A percentile compares a stretch with the other conserved stretches of the same genome.
phyloP scores from a whole-genome alignment of 2,329 filamentous ascomycete genomes.

The Paramyrothecium roridum region DNA sequence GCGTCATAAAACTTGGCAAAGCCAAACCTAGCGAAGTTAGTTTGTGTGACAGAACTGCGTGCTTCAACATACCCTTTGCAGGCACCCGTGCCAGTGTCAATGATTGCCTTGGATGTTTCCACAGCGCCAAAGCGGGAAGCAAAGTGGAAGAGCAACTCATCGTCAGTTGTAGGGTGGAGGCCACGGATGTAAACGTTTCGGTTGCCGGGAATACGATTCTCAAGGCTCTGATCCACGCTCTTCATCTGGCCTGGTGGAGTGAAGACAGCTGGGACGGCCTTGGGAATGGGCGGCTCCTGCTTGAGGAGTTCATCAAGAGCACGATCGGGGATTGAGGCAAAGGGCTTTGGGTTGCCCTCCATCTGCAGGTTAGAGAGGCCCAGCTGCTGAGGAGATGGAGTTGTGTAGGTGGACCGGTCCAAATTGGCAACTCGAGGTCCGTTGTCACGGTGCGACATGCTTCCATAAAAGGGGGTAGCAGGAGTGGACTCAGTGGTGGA shows the following conservation, averaged over 20 bases:
- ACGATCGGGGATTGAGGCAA: slow-evolving; percentile 38
- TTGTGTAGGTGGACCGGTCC: slow-evolving; percentile 64
- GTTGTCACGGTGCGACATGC: slow-evolving; percentile 55
- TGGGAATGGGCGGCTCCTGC: slow-evolving; percentile 79
- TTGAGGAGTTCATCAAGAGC: slow-evolving; percentile 63
- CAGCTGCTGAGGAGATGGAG: slow-evolving; percentile 62
- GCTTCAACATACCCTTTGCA: slow-evolving; percentile 79
- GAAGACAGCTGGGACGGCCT: slow-evolving; percentile 85
- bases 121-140: slow-evolving; percentile 87
- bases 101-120: slow-evolving; percentile 97
- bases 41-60: neutral
- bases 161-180: slow-evolving; percentile 90
- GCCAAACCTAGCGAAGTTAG: slow-evolving; percentile 67
- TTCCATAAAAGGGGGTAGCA: slow-evolving; percentile 63
- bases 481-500: slow-evolving; percentile 66
- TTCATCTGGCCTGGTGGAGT: slow-evolving; percentile 82
- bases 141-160: slow-evolving; percentile 80
- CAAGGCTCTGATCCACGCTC: slow-evolving; percentile 88
- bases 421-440: slow-evolving; percentile 55
- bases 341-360: slow-evolving; percentile 38
- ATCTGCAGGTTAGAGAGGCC: slow-evolving; percentile 36
- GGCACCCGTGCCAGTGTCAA: slow-evolving; percentile 86
- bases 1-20: slow-evolving; percentile 94
- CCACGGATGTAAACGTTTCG: slow-evolving; percentile 98
- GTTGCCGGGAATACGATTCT: slow-evolving; percentile 87